phyloP scores from a whole-genome alignment of 352 stramenopile genomes.

The Peronosclerospora sorghi region DNA sequence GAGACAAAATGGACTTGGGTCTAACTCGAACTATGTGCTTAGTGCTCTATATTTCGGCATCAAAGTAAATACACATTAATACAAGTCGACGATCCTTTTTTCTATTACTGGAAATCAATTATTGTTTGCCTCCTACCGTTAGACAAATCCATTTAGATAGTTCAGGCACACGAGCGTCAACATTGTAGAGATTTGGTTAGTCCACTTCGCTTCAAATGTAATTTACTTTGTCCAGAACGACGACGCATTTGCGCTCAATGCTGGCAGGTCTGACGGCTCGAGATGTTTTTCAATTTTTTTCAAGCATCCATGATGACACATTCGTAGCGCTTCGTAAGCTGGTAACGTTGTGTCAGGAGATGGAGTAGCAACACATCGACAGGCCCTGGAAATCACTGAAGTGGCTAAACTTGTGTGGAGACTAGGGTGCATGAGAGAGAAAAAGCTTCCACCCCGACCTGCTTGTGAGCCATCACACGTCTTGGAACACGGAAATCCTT shows the following conservation, averaged over 20 bases:
- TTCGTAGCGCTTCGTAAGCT: constrained; percentile 36
- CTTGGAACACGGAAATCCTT: constrained; percentile 69
- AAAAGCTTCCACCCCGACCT: constrained; percentile 62
- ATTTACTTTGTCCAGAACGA: constrained; percentile 45
- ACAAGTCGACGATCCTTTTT: too few relatives aligned
- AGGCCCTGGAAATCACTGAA: constrained; percentile 34
- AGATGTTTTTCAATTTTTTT: constrained; percentile 44
- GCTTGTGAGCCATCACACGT: constrained; percentile 61
- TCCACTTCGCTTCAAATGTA: too few relatives aligned
- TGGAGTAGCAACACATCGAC: constrained; percentile 24
- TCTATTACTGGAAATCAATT: too few relatives aligned
- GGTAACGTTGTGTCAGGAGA: constrained; percentile 3
- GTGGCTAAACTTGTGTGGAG: constrained; percentile 44
- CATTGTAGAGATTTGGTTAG: too few relatives aligned
- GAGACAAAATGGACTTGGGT: not conserved
- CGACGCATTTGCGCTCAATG: constrained; percentile 34
- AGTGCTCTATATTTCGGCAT: constrained; percentile 81
- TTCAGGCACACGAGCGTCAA: too few relatives aligned
- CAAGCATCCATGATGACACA: constrained; percentile 55
- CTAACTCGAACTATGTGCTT: not conserved
- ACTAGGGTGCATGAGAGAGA: constrained; percentile 27
- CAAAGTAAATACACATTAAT: constrained; percentile 39
- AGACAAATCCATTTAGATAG: too few relatives aligned
- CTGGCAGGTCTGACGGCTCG: constrained; percentile 24
- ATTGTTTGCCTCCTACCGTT: too few relatives aligned